Conservation (phyloP, 345 rosid species). For the Excoecaria agallocha region DNA sequence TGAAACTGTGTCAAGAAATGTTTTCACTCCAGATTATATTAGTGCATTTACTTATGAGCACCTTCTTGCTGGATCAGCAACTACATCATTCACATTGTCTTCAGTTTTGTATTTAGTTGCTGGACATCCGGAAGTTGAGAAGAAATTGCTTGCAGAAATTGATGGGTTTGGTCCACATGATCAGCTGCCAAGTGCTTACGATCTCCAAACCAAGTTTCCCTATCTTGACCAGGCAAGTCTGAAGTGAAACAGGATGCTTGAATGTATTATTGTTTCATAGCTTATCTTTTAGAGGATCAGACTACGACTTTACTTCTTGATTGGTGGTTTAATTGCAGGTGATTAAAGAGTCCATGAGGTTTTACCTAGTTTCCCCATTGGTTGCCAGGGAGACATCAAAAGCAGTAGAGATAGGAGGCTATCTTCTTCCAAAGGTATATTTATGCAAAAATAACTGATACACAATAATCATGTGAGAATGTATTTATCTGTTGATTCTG, state of each 20-base stretch:
- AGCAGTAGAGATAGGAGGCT: conserved; percentile 78
- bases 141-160: conserved; percentile 63
- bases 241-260: not conserved
- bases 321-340: conserved; percentile 43
- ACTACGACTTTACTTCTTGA: conserved; percentile 1
- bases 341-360: conserved; percentile 82
- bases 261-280: not conserved
- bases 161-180: conserved; percentile 62
- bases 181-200: conserved; percentile 52
- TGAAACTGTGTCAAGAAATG: conserved; percentile 40
- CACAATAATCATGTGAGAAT: not conserved
- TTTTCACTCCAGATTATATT: conserved; percentile 62
- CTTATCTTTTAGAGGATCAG: not conserved
- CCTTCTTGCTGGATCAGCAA: conserved; percentile 88
- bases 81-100: conserved; percentile 80
- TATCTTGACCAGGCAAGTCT: conserved; percentile 72
- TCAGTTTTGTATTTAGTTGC: conserved; percentile 65
- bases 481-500: not conserved
- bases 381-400: conserved; percentile 80
- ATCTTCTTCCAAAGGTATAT: conserved; percentile 76
- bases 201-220: conserved; percentile 68
- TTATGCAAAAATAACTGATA: not conserved
- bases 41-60: conserved; percentile 92
- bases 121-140: conserved; percentile 70
- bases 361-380: conserved; percentile 76